Evolutionary conservation across 257 asterid genomes (phyloP).

Genomic region (Solanum gandarillasii): DNA sequence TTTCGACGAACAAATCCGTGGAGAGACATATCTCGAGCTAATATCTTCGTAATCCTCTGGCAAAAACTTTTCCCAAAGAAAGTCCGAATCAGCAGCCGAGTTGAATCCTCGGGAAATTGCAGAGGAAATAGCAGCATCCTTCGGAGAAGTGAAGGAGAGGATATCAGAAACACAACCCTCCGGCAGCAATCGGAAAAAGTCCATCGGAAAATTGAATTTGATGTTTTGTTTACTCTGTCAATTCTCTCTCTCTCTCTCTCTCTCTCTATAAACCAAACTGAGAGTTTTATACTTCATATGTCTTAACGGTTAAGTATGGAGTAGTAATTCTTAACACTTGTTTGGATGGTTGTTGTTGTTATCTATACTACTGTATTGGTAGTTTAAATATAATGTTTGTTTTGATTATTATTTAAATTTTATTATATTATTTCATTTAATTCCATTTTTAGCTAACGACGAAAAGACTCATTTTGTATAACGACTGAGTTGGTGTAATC

Average conservation of each 20-base stretch:
- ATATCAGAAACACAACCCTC: slow-evolving; percentile 41
- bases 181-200: background rate
- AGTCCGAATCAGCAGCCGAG: slow-evolving; percentile 21
- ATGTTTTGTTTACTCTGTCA: background rate
- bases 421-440: too few species aligned
- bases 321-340: background rate
- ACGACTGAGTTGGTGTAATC: too few species aligned
- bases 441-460: too few species aligned
- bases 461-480: too few species aligned
- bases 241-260: too few species aligned
- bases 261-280: too few species aligned
- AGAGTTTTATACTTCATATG: background rate
- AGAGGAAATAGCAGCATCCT: slow-evolving; percentile 27
- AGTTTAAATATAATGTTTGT: too few species aligned
- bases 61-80: slow-evolving; percentile 14
- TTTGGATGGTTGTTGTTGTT: too few species aligned
- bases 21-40: slow-evolving; percentile 9
- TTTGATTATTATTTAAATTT: too few species aligned
- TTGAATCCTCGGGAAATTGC: slow-evolving; percentile 19
- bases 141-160: slow-evolving; percentile 29
- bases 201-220: background rate
- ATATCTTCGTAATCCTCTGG: slow-evolving; percentile 18
- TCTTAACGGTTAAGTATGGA: background rate
- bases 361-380: too few species aligned
- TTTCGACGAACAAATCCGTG: too few species aligned